Percentiles rank a stretch among this genome's conserved stretches.
Evolutionary conservation across 176 grass and related monocot species (phyloP).

Genomic region (Carex kokanica): DNA sequence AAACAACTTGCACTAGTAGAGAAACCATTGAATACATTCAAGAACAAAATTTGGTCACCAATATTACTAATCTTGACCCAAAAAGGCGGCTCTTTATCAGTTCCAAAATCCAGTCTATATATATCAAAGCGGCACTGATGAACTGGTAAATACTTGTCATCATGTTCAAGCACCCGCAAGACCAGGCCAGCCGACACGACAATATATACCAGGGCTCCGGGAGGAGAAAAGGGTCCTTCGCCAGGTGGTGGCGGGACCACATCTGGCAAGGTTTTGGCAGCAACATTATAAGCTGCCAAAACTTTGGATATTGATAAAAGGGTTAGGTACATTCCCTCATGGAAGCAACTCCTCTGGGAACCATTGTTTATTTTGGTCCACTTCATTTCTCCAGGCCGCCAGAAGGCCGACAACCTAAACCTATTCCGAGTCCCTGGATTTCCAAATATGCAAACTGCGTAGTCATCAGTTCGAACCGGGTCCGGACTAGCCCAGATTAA

Average conservation of each 20-base stretch:
- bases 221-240: constrained; percentile 14
- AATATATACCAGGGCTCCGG: neutral
- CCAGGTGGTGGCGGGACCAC: neutral
- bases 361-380: constrained; percentile 5
- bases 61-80: constrained; percentile 17
- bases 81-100: neutral
- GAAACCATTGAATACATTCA: constrained; percentile 10
- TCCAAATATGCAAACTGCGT: neutral
- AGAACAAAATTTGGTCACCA: neutral
- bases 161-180: constrained; percentile 10
- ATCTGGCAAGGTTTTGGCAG: neutral
- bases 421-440: neutral
- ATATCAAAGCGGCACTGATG: constrained; percentile 2
- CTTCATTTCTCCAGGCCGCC: neutral
- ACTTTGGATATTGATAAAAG: neutral
- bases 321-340: neutral
- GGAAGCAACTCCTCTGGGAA: neutral
- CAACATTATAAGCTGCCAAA: neutral
- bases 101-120: constrained; percentile 10
- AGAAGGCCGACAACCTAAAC: constrained; percentile 1
- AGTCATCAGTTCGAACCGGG: neutral
- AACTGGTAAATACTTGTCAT: constrained; percentile 7
- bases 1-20: neutral
- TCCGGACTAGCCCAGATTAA: constrained; percentile 5
- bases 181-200: constrained; percentile 1